These are phyloP conservation scores for Paxillus involutus DNA, from an alignment of 768 basidiomycete genomes.

Conservation along the genomic window DNA sequence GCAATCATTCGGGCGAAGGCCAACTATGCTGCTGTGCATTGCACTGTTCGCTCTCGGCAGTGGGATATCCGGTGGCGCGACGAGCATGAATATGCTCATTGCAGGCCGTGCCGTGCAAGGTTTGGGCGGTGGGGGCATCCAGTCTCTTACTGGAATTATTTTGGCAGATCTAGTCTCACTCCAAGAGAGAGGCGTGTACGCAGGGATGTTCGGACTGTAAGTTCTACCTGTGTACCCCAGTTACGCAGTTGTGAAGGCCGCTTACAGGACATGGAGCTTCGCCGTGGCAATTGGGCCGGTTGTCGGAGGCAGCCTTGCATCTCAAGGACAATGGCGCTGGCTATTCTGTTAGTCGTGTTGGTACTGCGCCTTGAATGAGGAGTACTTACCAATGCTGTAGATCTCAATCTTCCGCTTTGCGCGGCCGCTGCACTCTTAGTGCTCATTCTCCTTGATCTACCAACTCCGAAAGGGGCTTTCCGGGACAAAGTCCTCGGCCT, in stretches of 20 bases:
- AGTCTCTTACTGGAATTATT: conserved; percentile 37
- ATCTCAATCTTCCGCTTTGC: conserved; percentile 40
- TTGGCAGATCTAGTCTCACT: conserved; percentile 44
- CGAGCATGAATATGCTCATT: conserved; percentile 20
- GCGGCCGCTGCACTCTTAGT: conserved; percentile 19
- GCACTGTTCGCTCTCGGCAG: conserved; percentile 34
- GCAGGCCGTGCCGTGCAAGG: conserved; percentile 32
- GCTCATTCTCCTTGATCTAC: conserved; percentile 32
- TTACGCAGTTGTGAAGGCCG: background rate
- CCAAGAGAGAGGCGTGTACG: conserved; percentile 38
- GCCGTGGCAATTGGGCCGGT: conserved; percentile 34
- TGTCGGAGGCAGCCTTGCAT: conserved; percentile 35
- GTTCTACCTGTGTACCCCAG: background rate
- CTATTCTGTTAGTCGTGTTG: conserved; percentile 36
- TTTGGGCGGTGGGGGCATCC: conserved; percentile 36
- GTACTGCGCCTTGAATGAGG: background rate
- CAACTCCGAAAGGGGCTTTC: conserved; percentile 31
- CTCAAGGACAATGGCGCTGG: conserved; percentile 39
- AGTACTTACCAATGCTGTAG: conserved; percentile 13
- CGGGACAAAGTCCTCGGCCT: conserved; percentile 34
- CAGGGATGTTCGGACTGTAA: conserved; percentile 24
- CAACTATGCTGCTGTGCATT: conserved; percentile 22
- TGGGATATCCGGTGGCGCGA: conserved; percentile 33
- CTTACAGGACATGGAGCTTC: conserved; percentile 31
- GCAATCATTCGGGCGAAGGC: conserved; percentile 30